Conservation (phyloP, 2,329 filamentous ascomycete genomes). For the Microsporum audouinii region DNA sequence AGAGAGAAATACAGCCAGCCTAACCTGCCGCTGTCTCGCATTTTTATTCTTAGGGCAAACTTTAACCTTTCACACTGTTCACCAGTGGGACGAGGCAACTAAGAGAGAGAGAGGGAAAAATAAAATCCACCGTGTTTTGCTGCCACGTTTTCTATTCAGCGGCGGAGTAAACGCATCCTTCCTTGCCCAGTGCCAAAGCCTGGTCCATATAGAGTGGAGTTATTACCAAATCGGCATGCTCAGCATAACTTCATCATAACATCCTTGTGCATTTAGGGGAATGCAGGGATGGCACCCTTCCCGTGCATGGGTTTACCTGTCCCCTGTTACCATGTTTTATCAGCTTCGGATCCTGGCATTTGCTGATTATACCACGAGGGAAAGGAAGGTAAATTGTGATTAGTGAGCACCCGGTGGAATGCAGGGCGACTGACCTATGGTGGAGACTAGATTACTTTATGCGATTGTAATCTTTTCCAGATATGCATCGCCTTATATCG, state of each 20-base stretch:
- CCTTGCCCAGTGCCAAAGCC: neutral
- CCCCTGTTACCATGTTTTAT: constrained; percentile 1
- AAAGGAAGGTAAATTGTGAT: neutral
- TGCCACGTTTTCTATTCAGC: neutral
- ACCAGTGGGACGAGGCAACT: neutral
- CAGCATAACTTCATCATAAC: neutral
- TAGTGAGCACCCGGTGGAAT: neutral
- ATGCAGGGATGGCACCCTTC: neutral
- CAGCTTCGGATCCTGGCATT: neutral
- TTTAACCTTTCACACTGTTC: neutral
- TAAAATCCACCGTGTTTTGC: neutral
- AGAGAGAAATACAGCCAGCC: neutral
- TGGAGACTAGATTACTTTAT: neutral
- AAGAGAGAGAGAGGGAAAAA: neutral
- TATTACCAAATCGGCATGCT: neutral
- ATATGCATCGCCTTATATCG: neutral
- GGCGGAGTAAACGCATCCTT: neutral
- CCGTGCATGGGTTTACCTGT: neutral
- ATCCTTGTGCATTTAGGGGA: neutral
- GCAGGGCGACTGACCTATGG: neutral
- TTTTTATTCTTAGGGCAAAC: neutral
- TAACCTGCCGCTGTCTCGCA: neutral
- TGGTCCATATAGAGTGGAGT: neutral
- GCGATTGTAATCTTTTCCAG: neutral
- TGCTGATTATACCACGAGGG: neutral